Conservation (phyloP, 352 stramenopile genomes). For the Phytophthora cactorum region DNA sequence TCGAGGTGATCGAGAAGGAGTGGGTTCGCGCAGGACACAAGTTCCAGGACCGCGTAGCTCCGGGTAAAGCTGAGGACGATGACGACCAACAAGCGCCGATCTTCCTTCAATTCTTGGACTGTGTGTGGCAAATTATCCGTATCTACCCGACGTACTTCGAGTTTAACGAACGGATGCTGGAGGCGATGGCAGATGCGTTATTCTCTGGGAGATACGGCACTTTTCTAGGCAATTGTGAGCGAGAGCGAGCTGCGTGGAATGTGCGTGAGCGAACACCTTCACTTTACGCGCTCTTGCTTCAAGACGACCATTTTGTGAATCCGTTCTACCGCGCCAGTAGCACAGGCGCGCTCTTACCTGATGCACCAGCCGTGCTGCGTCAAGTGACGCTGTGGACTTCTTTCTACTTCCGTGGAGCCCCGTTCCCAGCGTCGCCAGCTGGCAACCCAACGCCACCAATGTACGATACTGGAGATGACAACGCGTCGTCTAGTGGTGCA, state of each 20-base stretch:
- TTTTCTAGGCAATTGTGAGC: slow-evolving; percentile 90
- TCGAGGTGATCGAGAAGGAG: slow-evolving; percentile 85
- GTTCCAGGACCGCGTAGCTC: slow-evolving; percentile 86
- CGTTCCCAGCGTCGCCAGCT: slow-evolving; percentile 44
- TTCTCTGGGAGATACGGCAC: slow-evolving; percentile 84
- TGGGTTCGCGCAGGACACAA: slow-evolving; percentile 90
- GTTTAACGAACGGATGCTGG: slow-evolving; percentile 77
- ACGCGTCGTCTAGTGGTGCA: slow-evolving; percentile 15
- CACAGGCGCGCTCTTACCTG: slow-evolving; percentile 61
- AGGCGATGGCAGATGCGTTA: slow-evolving; percentile 72
- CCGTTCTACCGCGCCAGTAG: slow-evolving; percentile 72
- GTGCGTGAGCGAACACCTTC: slow-evolving; percentile 65
- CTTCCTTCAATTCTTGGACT: slow-evolving; percentile 92
- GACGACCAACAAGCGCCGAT: slow-evolving; percentile 82
- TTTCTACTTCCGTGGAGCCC: slow-evolving; percentile 76
- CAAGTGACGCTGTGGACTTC: slow-evolving; percentile 84
- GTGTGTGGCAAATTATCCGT: slow-evolving; percentile 82
- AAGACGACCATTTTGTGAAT: slow-evolving; percentile 62
- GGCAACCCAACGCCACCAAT: slow-evolving; percentile 57
- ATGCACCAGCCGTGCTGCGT: slow-evolving; percentile 58
- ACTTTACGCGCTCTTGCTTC: slow-evolving; percentile 69
- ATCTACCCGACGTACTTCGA: slow-evolving; percentile 89
- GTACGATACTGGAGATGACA: slow-evolving; percentile 37
- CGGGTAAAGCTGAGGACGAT: slow-evolving; percentile 71
- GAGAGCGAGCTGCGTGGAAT: slow-evolving; percentile 65